These are phyloP conservation scores for Chenopodium suecicum DNA, from an alignment of 148 eudicot genomes.

Conservation along the genomic window DNA sequence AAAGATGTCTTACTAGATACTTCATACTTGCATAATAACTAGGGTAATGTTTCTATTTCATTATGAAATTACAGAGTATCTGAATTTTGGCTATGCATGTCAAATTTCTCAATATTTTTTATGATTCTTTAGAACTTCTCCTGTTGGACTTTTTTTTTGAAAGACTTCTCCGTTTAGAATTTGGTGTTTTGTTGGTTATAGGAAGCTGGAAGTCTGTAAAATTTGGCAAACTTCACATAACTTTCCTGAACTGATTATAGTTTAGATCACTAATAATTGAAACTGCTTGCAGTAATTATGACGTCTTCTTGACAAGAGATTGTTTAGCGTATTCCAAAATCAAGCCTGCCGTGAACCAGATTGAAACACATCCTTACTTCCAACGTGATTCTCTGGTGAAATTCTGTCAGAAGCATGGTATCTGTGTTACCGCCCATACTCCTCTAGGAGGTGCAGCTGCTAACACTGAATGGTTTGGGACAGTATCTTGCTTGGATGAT, in stretches of 20 bases:
- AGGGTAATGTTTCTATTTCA: background rate
- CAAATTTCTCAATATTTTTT: too few relatives aligned
- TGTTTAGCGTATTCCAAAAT: constrained; percentile 85
- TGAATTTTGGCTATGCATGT: background rate
- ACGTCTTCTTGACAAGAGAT: constrained; percentile 81
- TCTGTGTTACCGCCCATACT: constrained; percentile 91
- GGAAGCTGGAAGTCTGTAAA: too few relatives aligned
- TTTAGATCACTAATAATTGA: background rate
- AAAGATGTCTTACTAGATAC: background rate
- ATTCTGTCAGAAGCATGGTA: constrained; percentile 84
- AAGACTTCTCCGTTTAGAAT: background rate
- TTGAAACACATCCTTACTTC: constrained; percentile 93
- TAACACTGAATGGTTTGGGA: constrained; percentile 86
- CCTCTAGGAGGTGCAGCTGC: constrained; percentile 90
- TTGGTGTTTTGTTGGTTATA: background rate
- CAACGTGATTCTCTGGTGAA: constrained; percentile 88
- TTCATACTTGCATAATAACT: background rate
- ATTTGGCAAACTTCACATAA: too few relatives aligned
- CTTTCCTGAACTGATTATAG: background rate
- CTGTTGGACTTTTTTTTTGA: background rate
- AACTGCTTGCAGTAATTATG: constrained; percentile 77
- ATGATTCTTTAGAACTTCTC: background rate
- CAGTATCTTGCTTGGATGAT: constrained; percentile 91
- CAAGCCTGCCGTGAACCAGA: constrained; percentile 98
- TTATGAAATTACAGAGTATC: background rate